Evolutionary conservation across 805 yeast species (phyloP), one percentile per base, ranked within the genome.

Genomic region (Candida ascalaphidarum): DNA sequence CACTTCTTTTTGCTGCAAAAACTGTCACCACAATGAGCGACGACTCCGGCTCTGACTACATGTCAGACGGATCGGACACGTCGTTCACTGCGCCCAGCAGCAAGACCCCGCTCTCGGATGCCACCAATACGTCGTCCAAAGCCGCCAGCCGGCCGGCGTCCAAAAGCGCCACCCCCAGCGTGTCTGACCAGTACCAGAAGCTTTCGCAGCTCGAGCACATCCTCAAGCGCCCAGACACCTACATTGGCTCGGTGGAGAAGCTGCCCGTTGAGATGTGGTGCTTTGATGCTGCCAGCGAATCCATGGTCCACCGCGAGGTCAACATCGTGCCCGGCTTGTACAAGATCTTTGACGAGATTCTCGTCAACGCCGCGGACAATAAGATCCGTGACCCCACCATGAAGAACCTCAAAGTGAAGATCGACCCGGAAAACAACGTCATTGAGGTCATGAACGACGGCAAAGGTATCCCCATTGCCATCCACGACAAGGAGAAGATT

Each of bases 331-430:
- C 99, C 2, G 99, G 97, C 27, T 60, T 92, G 36, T 89, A 85
- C 60, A 92, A 92, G 58, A 89, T 92, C 31, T 92, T 92, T 51
- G 99, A 92, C 55, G 99, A 92, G 59, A 88, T 92, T 33, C 63
- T 92, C 36, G 99, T 92, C 30, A 92, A 92, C 54, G 97, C 99
- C 5, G 99, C 99, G 10, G 99, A 92, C 58, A 92, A 92, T 64
- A 92, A 92, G 61, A 89, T 89, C 35, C 74, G 97, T 42, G 99
- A 92, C 50, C 85, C 95, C 1, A 41, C 70, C 7, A 92, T 92
- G 99, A 81, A 76, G 41, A 75, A 71, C 43, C 74, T 92, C 36
- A 83, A 76, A 32, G 97, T 92, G n/a, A 68, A 59, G 22, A 84
- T 92, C 32, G 79, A 83, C 43, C 65, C 78, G 4, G 95, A 79